Conservation (phyloP, 1,139 yeast genomes). For the Pichia norvegensis region DNA sequence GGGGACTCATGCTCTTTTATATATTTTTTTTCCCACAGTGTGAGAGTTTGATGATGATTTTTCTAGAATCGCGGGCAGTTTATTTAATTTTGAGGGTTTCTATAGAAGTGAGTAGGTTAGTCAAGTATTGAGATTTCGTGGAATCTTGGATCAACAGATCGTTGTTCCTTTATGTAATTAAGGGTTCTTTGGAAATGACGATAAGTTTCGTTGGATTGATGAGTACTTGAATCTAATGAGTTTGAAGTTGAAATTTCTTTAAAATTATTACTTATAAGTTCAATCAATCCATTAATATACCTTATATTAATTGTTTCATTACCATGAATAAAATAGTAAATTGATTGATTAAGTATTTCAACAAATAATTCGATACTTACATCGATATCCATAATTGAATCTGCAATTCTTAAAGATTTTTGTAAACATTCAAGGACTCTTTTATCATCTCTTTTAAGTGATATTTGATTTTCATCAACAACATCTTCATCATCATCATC, state of each 20-base stretch:
- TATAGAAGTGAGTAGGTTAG: not conserved
- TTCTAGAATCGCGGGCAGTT: not conserved
- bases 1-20: slow-evolving; percentile 2
- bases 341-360: slow-evolving; percentile 78
- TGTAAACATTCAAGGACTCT: slow-evolving; percentile 63
- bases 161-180: slow-evolving; percentile 58
- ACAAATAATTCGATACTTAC: slow-evolving; percentile 76
- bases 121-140: slow-evolving; percentile 11
- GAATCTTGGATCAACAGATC: slow-evolving; percentile 57
- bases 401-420: slow-evolving; percentile 80
- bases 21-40: not conserved
- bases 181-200: slow-evolving; percentile 61
- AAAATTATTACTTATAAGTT: slow-evolving; percentile 70
- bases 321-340: slow-evolving; percentile 81
- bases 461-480: slow-evolving; percentile 14
- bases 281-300: slow-evolving; percentile 81
- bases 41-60: not conserved
- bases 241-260: slow-evolving; percentile 34
- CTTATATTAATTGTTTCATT: slow-evolving; percentile 61
- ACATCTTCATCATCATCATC: slow-evolving; percentile 10
- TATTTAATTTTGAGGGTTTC: slow-evolving; percentile 1
- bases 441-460: slow-evolving; percentile 45
- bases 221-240: not conserved
- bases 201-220: slow-evolving; percentile 30
- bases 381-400: slow-evolving; percentile 81